A percentile compares a stretch with the other conserved stretches of the same genome.
Conservation (phyloP, 371 early-diverging fungal genomes). For the Saksenaea vasiformis region DNA sequence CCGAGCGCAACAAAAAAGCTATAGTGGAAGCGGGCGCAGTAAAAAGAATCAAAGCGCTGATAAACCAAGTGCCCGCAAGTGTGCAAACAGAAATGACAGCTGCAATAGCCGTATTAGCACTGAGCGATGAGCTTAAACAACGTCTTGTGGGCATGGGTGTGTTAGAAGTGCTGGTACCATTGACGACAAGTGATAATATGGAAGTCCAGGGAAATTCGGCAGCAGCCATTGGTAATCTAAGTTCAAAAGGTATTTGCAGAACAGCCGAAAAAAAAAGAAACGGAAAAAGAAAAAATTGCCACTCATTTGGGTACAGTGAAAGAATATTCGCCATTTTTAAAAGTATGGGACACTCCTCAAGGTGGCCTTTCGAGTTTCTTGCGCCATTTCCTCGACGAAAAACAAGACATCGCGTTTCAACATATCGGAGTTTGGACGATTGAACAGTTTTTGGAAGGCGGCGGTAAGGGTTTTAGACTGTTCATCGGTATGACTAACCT, state of each 20-base stretch:
- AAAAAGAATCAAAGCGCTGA: conserved; percentile 68
- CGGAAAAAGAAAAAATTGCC: no score
- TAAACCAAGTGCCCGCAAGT: conserved; percentile 59
- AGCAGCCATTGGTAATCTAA: conserved; percentile 83
- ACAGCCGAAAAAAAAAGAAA: no score
- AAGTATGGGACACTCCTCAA: conserved; percentile 68
- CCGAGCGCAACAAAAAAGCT: conserved; percentile 76
- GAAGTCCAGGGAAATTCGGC: conserved; percentile 87
- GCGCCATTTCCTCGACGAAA: conserved; percentile 67
- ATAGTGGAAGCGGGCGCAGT: conserved; percentile 84
- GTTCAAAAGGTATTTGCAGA: conserved; percentile 60
- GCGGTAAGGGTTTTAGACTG: conserved; percentile 33
- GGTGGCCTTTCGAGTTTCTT: conserved; percentile 77
- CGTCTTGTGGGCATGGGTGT: conserved; percentile 64
- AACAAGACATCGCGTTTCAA: conserved; percentile 73
- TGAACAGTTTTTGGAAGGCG: conserved; percentile 78
- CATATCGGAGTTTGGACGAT: conserved; percentile 93
- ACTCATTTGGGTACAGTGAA: conserved; percentile 30
- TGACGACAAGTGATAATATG: conserved; percentile 63
- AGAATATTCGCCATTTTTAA: conserved; percentile 69
- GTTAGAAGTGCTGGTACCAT: conserved; percentile 71
- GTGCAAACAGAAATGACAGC: conserved; percentile 90
- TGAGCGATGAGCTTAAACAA: conserved; percentile 80
- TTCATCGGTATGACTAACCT: background rate
- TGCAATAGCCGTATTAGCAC: conserved; percentile 82